Percentiles rank a stretch among this genome's conserved stretches.
phyloP scores from a whole-genome alignment of 176 grass and related monocot species.

The Aegilops bicornis region DNA sequence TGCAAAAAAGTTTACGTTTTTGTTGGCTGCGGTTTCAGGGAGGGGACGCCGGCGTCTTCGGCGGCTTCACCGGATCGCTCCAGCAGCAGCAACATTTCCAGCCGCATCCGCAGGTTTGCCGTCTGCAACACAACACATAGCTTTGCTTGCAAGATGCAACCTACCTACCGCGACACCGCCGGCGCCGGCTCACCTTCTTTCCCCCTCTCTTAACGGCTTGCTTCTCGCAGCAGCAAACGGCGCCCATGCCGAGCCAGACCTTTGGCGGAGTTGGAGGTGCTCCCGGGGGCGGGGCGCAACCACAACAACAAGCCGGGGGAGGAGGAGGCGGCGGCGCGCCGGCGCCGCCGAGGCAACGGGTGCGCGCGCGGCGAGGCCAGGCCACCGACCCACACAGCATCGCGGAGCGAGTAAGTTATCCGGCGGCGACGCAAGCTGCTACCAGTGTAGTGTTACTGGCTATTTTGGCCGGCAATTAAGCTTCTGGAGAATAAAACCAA shows the following conservation, averaged over 20 bases:
- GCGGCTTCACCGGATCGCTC: constrained; percentile 53
- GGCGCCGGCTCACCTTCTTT: background rate
- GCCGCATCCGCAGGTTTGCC: constrained; percentile 50
- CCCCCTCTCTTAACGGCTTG: background rate
- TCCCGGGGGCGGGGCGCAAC: constrained; percentile 11
- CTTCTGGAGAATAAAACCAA: constrained; percentile 20
- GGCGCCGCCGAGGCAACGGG: constrained; percentile 63
- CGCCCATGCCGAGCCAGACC: constrained; percentile 44
- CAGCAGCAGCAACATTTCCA: constrained; percentile 66
- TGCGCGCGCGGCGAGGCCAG: constrained; percentile 74
- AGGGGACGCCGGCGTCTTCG: constrained; percentile 48
- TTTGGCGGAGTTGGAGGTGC: constrained; percentile 39
- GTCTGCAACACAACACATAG: background rate
- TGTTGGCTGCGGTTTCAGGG: constrained; percentile 44
- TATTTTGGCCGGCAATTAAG: constrained; percentile 17
- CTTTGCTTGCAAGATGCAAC: background rate
- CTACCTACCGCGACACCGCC: background rate
- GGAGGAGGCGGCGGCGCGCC: constrained; percentile 26
- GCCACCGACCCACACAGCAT: constrained; percentile 95
- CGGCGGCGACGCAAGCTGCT: background rate
- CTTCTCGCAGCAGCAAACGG: constrained; percentile 39
- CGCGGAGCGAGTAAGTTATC: constrained; percentile 70
- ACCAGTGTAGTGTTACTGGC: background rate
- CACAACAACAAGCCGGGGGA: background rate
- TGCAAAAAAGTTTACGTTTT: constrained; percentile 1